Conservation (phyloP, 1,284 basidiomycete genomes). For the Salmacisia buchloeana region DNA sequence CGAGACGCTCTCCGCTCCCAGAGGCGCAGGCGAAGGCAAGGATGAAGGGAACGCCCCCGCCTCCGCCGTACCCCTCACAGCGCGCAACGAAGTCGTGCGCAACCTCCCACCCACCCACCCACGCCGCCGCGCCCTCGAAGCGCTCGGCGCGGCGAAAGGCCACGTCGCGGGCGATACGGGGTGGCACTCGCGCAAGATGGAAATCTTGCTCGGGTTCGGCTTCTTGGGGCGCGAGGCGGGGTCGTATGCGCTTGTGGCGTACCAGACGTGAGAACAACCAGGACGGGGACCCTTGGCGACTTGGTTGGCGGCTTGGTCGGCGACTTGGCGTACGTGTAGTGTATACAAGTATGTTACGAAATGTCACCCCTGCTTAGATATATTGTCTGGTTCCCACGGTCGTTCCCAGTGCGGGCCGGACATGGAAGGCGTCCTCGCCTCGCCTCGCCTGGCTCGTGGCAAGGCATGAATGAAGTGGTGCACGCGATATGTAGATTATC, state of each 20-base stretch:
- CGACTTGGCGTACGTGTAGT: too few species aligned
- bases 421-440: too few species aligned
- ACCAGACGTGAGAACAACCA: conserved; percentile 40
- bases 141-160: conserved; percentile 73
- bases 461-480: too few species aligned
- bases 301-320: too few species aligned
- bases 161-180: conserved; percentile 83
- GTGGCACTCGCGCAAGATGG: conserved; percentile 96
- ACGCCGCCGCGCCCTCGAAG: conserved; percentile 64
- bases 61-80: neutral
- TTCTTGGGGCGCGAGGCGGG: conserved; percentile 88
- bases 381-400: too few species aligned
- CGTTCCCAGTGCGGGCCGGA: too few species aligned
- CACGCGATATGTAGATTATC: too few species aligned
- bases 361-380: too few species aligned
- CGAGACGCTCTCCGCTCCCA: neutral
- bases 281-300: too few species aligned
- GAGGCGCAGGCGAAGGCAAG: neutral
- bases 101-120: conserved; percentile 64
- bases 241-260: conserved; percentile 60
- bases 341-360: too few species aligned
- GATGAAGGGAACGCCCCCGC: neutral
- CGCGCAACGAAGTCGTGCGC: conserved; percentile 53
- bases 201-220: conserved; percentile 82
- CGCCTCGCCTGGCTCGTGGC: too few species aligned